Base-by-base conservation (phyloP, 805 yeast genomes). In the Saturnispora bothae region DNA sequence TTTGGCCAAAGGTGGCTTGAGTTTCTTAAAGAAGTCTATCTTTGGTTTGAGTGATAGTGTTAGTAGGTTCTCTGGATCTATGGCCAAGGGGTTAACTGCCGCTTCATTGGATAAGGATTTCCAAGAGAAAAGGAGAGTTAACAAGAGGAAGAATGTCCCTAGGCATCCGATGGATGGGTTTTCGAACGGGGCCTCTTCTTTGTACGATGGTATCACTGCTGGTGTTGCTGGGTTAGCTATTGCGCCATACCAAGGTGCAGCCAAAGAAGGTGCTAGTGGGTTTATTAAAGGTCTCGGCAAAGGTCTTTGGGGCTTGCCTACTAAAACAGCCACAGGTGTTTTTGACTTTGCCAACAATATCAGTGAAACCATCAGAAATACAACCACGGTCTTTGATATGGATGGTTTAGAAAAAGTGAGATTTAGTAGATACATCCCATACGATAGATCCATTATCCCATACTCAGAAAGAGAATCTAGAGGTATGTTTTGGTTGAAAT, bases 21-120 rank as follows among this genome's bases (percentile, higher is more conserved):
- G 95, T 57, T 92, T 92, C 63, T 68, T 94, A 54, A 88, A 89
- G 55, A 92, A 92, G 61, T 82, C 96, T 0, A 89, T 92, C 0
- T 94, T 83, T 64, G 97, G 98, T 3, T 69, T 92, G 36, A 82
- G 95, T 18, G 97, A 94, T 61, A 84, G 96, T 48, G 68, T 92
- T 59, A 81, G 96, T 3, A 84, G 86, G 58, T 73, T 94, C 23
- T 84, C 97, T 0, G 96, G 96, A 1, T 83, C 96, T 0, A 65
- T 92, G 50, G 95, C 98, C 0, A 92, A 92, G 59, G 97, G 98
- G 0, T 64, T 92, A 29, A 77, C 96, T 0, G 88, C 78, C 16
- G 95, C 85, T 0, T 88, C 97, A 0, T 71, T 92, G 65, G 98
- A 89, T 59, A 65, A 72, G 41, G 71, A 74, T 33, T 92, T 80